Evolutionary conservation across 768 basidiomycete species (phyloP).

Genomic region (Boletellus ananiceps): DNA sequence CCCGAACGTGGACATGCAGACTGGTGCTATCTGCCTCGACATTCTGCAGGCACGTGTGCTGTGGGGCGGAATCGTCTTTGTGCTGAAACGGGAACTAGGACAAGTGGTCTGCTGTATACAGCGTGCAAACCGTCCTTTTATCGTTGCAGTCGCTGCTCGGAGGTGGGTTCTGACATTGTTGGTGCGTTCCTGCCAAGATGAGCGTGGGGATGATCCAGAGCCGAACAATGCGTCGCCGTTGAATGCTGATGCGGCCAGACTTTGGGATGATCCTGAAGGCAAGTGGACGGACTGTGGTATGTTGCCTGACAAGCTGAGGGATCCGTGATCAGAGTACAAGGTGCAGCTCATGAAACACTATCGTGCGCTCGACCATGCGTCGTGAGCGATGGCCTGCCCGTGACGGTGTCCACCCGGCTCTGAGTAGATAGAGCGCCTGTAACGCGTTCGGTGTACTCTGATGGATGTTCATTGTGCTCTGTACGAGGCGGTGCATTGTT

Average conservation of each 20-base stretch:
- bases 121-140: conserved; percentile 83
- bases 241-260: conserved; percentile 77
- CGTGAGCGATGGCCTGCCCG: conserved; percentile 27
- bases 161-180: conserved; percentile 44
- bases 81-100: conserved; percentile 44
- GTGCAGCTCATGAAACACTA: conserved; percentile 68
- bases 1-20: conserved; percentile 79
- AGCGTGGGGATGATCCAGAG: conserved; percentile 42
- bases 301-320: background rate
- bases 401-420: background rate
- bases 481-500: no score
- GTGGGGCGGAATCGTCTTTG: background rate
- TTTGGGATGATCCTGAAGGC: conserved; percentile 77
- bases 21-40: conserved; percentile 80
- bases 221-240: conserved; percentile 92
- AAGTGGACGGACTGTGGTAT: conserved; percentile 11
- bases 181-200: background rate
- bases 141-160: conserved; percentile 86
- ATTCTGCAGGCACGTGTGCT: conserved; percentile 66
- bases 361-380: conserved; percentile 44
- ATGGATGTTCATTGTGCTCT: no score
- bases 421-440: background rate
- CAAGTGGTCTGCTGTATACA: conserved; percentile 92
- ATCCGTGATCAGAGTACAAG: conserved; percentile 54
- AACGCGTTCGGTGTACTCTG: background rate